Conservation (phyloP, 1,139 yeast genomes). For the Geotrichum candidum region DNA sequence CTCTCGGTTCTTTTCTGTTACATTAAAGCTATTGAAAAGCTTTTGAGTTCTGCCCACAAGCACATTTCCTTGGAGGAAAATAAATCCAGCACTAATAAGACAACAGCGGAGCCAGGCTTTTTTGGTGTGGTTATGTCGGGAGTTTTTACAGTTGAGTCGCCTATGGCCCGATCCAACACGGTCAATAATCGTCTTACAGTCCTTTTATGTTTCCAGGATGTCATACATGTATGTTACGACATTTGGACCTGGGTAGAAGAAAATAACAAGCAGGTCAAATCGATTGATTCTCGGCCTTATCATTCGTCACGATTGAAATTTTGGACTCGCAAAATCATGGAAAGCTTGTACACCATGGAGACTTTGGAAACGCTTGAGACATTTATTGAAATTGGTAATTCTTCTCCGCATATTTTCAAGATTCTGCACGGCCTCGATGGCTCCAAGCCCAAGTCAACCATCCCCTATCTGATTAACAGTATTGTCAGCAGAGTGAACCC, state of each 20-base stretch:
- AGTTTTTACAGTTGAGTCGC: conserved; percentile 75
- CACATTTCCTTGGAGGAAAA: conserved; percentile 41
- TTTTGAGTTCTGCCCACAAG: conserved; percentile 53
- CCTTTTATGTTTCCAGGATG: conserved; percentile 57
- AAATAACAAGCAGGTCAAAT: conserved; percentile 29
- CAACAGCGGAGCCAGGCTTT: conserved; percentile 44
- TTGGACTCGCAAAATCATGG: conserved; percentile 62
- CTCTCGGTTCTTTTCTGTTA: conserved; percentile 40
- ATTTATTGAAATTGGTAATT: conserved; percentile 40
- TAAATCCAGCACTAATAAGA: background rate
- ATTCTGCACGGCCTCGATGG: conserved; percentile 76
- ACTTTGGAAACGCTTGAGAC: conserved; percentile 69
- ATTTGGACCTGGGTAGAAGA: conserved; percentile 76
- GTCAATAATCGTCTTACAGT: conserved; percentile 49
- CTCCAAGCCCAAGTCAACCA: conserved; percentile 68
- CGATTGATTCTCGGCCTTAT: conserved; percentile 37
- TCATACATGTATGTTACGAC: conserved; percentile 48
- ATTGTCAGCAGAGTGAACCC: conserved; percentile 44
- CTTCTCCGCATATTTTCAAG: conserved; percentile 40
- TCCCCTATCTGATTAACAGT: conserved; percentile 60
- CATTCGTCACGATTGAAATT: conserved; percentile 65
- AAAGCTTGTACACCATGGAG: conserved; percentile 62
- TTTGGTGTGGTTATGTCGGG: conserved; percentile 78
- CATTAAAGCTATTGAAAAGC: conserved; percentile 61
- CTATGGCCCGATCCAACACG: conserved; percentile 50